These are phyloP conservation scores for Hyphopichia wangnamkhiaoensis DNA, from an alignment of 1,139 yeast species.

Conservation along the genomic window DNA sequence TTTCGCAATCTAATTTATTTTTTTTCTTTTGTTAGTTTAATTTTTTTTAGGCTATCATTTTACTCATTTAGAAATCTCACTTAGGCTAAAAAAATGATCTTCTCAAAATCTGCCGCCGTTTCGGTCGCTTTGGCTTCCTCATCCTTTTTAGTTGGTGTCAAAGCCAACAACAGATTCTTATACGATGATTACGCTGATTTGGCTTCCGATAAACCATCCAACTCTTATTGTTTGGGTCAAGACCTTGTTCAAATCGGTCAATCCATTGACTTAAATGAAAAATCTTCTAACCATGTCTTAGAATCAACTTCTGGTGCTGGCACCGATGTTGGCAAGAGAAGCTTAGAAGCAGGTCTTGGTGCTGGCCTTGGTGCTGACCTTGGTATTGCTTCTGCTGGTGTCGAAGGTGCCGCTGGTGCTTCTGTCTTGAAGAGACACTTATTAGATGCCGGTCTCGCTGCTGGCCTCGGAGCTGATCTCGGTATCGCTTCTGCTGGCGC, in stretches of 20 bases:
- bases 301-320: slow-evolving; percentile 12
- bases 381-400: slow-evolving; percentile 3
- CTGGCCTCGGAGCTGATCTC: slow-evolving; percentile 1
- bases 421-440: slow-evolving; percentile 7
- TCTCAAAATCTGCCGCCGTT: slow-evolving; percentile 15
- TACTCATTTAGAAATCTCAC: neutral
- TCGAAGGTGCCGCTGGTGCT: slow-evolving; percentile 8
- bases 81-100: slow-evolving; percentile 12
- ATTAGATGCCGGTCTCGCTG: slow-evolving; percentile 3
- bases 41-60: neutral
- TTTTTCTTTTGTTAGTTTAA: neutral
- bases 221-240: slow-evolving; percentile 6
- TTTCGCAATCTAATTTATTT: neutral
- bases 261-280: slow-evolving; percentile 10
- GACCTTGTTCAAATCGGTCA: slow-evolving; percentile 7
- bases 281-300: slow-evolving; percentile 12
- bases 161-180: slow-evolving; percentile 12
- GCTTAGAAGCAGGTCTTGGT: slow-evolving; percentile 11
- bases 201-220: slow-evolving; percentile 6
- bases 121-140: slow-evolving; percentile 18
- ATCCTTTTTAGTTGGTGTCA: slow-evolving; percentile 13
- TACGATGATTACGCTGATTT: slow-evolving; percentile 10
- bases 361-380: slow-evolving; percentile 11
- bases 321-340: slow-evolving; percentile 7
- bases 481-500: slow-evolving; percentile 4